Percentiles rank a stretch among this genome's conserved stretches.
These are phyloP conservation scores for Rhodamnia argentea DNA, from an alignment of 345 rosid species.

Conservation along the genomic window DNA sequence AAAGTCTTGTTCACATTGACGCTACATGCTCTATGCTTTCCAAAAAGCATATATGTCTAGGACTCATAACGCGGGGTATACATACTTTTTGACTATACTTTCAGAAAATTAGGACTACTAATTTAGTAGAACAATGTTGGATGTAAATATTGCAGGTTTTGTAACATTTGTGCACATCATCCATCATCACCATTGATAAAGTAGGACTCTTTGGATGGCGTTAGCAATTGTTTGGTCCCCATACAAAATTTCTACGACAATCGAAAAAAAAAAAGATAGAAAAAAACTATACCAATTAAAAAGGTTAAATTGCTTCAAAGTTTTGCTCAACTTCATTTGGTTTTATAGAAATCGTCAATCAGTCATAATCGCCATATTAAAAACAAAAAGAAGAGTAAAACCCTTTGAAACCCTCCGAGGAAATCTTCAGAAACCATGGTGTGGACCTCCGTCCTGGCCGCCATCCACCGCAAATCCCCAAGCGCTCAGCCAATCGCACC, in stretches of 20 bases:
- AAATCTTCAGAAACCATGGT: neutral
- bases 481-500: neutral
- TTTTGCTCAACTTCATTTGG: neutral
- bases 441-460: neutral
- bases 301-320: neutral
- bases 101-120: too few relatives aligned
- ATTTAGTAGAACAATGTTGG: too few relatives aligned
- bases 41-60: neutral
- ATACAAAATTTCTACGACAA: neutral
- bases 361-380: neutral
- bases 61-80: neutral
- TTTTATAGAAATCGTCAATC: neutral
- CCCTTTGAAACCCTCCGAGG: neutral
- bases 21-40: neutral
- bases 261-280: neutral
- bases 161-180: neutral
- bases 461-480: neutral
- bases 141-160: neutral
- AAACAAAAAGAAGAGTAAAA: neutral
- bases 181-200: neutral
- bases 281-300: neutral
- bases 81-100: too few relatives aligned
- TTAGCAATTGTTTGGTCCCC: neutral
- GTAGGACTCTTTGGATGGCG: too few relatives aligned
- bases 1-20: neutral